Percentiles rank a stretch among this genome's conserved stretches.
These are phyloP conservation scores for Pilasporangium apinafurcum DNA, from an alignment of 352 stramenopile species.

Conservation along the genomic window DNA sequence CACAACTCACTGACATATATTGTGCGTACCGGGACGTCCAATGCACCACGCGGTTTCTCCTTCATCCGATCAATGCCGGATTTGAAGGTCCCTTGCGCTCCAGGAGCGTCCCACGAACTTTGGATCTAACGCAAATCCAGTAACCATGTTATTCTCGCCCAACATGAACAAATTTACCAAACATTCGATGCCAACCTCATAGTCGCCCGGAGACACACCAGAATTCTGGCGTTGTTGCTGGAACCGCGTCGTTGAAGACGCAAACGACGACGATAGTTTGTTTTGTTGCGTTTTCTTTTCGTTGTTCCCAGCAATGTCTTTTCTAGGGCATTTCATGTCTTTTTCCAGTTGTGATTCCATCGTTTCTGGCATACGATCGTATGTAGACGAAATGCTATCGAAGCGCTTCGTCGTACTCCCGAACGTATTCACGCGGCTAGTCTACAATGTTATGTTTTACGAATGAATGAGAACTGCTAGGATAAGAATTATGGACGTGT, in stretches of 20 bases:
- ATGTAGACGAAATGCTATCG: constrained; percentile 30
- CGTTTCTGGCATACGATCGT: constrained; percentile 12
- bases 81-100: constrained; percentile 58
- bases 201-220: constrained; percentile 57
- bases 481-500: too few species aligned
- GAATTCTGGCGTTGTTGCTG: constrained; percentile 19
- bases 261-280: constrained; percentile 61
- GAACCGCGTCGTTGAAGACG: constrained; percentile 54
- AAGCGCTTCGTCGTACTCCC: constrained; percentile 74
- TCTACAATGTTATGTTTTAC: constrained; percentile 15
- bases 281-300: constrained; percentile 14
- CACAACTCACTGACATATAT: background rate
- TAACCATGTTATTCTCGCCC: too few species aligned
- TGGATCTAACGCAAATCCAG: constrained; percentile 28
- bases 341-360: constrained; percentile 49
- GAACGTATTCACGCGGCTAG: constrained; percentile 60
- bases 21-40: constrained; percentile 38
- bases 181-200: constrained; percentile 40
- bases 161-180: too few species aligned
- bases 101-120: constrained; percentile 54
- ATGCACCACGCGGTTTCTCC: constrained; percentile 14
- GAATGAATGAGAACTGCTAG: too few species aligned
- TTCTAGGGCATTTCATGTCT: constrained; percentile 34
- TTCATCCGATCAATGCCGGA: constrained; percentile 54
- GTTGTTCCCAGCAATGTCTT: constrained; percentile 10